Base-by-base conservation (phyloP, 164 flowering plant genomes). In the Vitis cinerea region DNA sequence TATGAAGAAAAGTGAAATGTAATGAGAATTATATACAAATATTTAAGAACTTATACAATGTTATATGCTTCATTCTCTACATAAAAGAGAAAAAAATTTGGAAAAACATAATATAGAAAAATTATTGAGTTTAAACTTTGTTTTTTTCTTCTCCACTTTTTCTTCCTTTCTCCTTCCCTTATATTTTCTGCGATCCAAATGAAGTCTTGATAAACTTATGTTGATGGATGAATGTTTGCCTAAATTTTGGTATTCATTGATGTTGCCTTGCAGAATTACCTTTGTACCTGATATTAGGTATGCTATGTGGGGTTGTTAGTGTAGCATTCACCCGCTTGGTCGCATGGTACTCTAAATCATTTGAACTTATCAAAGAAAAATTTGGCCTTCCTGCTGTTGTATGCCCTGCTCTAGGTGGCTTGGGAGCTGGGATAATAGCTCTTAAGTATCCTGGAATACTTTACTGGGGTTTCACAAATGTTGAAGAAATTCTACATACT, bases 391-490 rank as follows among this genome's bases (percentile, higher is more conserved):
- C 97, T 61, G 74, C 88, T 73, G 91, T 95, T 68, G 92, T 84
- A 1, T 93, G 97, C 74, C 99, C 99, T 74, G 99, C 98, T 69
- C 77, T 95, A 61, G 99, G 99, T 62, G 98, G 97, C 72, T 81
- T 95, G 68, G 99, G 98, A 72, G 98, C 98, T 62, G 99, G 99
- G 15, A 68, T 95, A 60, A 95, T 95, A 71, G 99, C 99, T 76
- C 89, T 95, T 14, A 93, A 84, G 80, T 95, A 95, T 73, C 99
- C 99, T 70, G 99, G 99, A 70, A 85, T 87, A 60, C 82, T 95
- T 15, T 95, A 95, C 74, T 95, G 99, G 99, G 99, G 99, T 65
- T 95, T 95, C 79, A 95, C 96, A 64, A 95, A 95, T 85, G 99
- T 95, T 64, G 97, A 95, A 74, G 99, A 95, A 84, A 95, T 95